These are phyloP conservation scores for Gilbertella persicaria DNA, from an alignment of 371 early-diverging fungal genomes.

Conservation along the genomic window DNA sequence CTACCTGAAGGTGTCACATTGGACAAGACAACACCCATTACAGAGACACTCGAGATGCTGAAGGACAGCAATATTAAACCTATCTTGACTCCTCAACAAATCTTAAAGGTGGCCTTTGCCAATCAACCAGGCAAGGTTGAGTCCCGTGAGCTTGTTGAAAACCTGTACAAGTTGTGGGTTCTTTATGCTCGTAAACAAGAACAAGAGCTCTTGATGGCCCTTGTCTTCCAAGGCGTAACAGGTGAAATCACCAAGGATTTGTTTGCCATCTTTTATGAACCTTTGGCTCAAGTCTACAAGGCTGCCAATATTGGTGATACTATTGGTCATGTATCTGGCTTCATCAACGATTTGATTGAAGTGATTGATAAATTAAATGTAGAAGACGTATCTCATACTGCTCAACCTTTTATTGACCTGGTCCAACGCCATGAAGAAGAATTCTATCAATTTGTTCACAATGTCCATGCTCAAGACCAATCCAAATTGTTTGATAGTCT, in stretches of 20 bases:
- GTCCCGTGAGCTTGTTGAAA: conserved; percentile 34
- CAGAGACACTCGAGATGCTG: conserved; percentile 41
- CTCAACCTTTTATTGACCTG: conserved; percentile 48
- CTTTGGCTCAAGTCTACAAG: conserved; percentile 67
- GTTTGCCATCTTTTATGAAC: conserved; percentile 67
- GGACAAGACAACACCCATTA: conserved; percentile 6
- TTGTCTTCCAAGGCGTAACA: conserved; percentile 66
- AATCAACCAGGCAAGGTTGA: conserved; percentile 23
- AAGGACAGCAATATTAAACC: conserved; percentile 48
- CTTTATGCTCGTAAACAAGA: conserved; percentile 57
- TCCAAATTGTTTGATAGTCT: conserved; percentile 45
- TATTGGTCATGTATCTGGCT: conserved; percentile 55
- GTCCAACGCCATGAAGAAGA: conserved; percentile 56
- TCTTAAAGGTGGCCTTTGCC: conserved; percentile 34
- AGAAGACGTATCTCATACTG: conserved; percentile 34
- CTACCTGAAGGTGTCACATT: conserved; percentile 12
- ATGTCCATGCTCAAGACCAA: conserved; percentile 57
- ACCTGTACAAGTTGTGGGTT: conserved; percentile 51
- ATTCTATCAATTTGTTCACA: conserved; percentile 65
- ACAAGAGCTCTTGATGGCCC: conserved; percentile 54
- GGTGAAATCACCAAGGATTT: conserved; percentile 65
- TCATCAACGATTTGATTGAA: conserved; percentile 61
- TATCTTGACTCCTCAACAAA: conserved; percentile 42
- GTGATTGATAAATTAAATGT: conserved; percentile 51
- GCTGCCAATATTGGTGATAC: conserved; percentile 67